Percentiles rank a stretch among this genome's conserved stretches.
Conservation (phyloP, 2,329 filamentous ascomycete genomes). For the Beauveria sp. region DNA sequence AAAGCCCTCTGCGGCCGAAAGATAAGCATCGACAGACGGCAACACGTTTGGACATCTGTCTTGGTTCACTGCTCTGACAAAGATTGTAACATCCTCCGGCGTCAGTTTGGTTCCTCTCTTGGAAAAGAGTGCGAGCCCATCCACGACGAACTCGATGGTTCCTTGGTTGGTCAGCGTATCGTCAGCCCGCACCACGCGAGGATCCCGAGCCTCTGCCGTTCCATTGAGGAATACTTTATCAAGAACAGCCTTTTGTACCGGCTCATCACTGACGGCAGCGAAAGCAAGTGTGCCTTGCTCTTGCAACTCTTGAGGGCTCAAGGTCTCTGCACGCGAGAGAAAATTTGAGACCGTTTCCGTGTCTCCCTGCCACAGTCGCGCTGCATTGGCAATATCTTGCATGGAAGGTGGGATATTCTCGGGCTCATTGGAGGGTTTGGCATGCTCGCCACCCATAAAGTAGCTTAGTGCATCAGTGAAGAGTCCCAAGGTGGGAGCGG, state of each 20-base stretch:
- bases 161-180: constrained; percentile 8
- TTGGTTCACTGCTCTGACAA: constrained; percentile 12
- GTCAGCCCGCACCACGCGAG: constrained; percentile 9
- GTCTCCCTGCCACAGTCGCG: constrained; percentile 11
- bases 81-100: not conserved
- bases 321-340: constrained; percentile 11
- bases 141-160: constrained; percentile 14
- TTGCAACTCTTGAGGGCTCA: constrained; percentile 7
- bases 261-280: constrained; percentile 15
- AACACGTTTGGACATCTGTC: constrained; percentile 11
- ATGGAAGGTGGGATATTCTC: not conserved
- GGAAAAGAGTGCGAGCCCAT: constrained; percentile 7
- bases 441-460: not conserved
- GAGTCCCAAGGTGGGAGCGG: not conserved
- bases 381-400: not conserved
- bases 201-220: not conserved
- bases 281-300: constrained; percentile 6
- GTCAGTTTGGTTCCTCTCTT: constrained; percentile 8
- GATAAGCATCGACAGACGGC: constrained; percentile 11
- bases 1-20: not conserved
- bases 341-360: constrained; percentile 14
- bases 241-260: constrained; percentile 15
- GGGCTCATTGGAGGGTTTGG: not conserved
- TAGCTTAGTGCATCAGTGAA: not conserved
- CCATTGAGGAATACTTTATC: constrained; percentile 3